phyloP scores from a whole-genome alignment of 1,284 basidiomycete species.

The Cutaneotrichosporon sp. region DNA sequence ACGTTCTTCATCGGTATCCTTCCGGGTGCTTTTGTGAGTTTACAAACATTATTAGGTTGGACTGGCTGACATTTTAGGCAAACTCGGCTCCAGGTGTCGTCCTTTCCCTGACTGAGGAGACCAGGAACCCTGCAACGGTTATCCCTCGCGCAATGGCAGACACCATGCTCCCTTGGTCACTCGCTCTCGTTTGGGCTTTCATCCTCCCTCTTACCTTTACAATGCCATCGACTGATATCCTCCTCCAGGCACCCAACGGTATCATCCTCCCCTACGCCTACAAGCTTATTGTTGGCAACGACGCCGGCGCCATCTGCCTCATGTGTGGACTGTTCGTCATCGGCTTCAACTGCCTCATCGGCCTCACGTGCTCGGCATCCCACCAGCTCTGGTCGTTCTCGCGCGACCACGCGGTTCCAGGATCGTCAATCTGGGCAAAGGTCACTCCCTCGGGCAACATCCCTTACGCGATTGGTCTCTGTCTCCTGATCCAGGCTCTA shows the following conservation, averaged over 20 bases:
- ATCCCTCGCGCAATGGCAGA: conserved; percentile 20
- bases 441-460: conserved; percentile 22
- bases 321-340: conserved; percentile 20
- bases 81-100: conserved; percentile 22
- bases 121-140: conserved; percentile 13
- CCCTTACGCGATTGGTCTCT: conserved; percentile 20
- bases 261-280: conserved; percentile 20
- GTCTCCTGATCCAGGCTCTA: conserved; percentile 21
- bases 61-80: conserved; percentile 1
- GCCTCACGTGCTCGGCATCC: conserved; percentile 21
- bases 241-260: conserved; percentile 22
- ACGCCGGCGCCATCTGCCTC: conserved; percentile 19
- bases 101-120: conserved; percentile 24
- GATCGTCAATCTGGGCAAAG: conserved; percentile 20
- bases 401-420: conserved; percentile 27
- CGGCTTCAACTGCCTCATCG: conserved; percentile 26
- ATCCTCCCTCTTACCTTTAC: conserved; percentile 24
- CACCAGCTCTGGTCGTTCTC: conserved; percentile 26
- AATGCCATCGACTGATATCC: conserved; percentile 21
- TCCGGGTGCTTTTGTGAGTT: conserved; percentile 9
- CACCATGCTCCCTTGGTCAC: conserved; percentile 19
- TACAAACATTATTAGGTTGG: no score
- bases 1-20: conserved; percentile 28
- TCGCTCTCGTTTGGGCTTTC: conserved; percentile 20
- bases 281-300: conserved; percentile 24